Base-by-base conservation (phyloP, 176 grass and related monocot genomes). In the Hordeum marinum region DNA sequence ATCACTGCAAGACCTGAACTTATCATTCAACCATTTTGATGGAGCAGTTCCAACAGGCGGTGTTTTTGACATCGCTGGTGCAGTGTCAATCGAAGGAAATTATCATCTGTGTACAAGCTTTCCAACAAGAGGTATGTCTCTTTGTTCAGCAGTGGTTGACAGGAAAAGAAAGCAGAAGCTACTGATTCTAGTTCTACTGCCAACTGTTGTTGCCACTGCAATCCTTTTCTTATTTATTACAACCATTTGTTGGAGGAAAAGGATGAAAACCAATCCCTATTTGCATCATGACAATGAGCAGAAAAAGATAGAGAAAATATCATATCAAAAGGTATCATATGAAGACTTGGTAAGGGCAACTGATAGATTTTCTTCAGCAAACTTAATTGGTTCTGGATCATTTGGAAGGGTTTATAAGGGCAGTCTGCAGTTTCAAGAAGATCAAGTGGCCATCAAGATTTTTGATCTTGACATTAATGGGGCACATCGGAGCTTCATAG, bases 401-500 rank as follows among this genome's bases (percentile, higher is more conserved):
- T 94, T 85, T 82, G 89, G 76, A 72, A 82, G 4, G 20, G 92
- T 94, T 63, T 94, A 91, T n/a, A 94, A 84, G 21, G 86, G 92
- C 12, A 80, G 7, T 0, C 15, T 89, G 2, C 17, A 62, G 32
- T 12, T 7, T 63, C 25, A 81, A 2, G 41, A 80, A 36, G 46
- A 83, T 21, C 26, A 32, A 63, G 64, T 94, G 26, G 90, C 87
- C 13, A 85, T 94, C 55, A 94, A 94, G 81, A 64, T 92, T 68
- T 77, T 94, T 46, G 68, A 90, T 24, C 81, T 94, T 1, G 26
- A 67, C 1, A 63, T 13, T 32, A 4, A 63, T 81, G 89, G 89
- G 24, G 76, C 68, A 9, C n/a, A 76, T 17, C 84, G 73, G 63
- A 94, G 89, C 70, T 94, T 94, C 24, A 1, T 24, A 39, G 86